Percentiles rank a stretch among this genome's conserved stretches.
These are phyloP conservation scores for Solidago caesia DNA, from an alignment of 129 eudicot species.

Conservation along the genomic window DNA sequence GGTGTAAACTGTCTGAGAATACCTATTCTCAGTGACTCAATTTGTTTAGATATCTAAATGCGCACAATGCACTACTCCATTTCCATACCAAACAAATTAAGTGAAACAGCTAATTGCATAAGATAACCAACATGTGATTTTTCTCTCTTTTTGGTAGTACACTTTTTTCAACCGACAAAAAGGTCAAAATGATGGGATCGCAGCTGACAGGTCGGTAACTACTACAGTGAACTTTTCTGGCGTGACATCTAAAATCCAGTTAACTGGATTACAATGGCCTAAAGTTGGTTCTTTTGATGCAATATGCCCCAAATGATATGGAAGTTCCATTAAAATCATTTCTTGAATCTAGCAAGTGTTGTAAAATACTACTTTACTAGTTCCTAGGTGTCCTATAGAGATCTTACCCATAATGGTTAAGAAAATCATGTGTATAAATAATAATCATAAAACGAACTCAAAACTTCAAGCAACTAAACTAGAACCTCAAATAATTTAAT, in stretches of 20 bases:
- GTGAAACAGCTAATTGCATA: neutral
- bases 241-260: too few species aligned
- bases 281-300: too few species aligned
- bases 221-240: too few species aligned
- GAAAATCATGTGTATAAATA: neutral
- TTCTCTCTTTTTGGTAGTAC: too few species aligned
- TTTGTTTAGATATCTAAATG: too few species aligned
- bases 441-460: neutral
- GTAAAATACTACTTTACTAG: neutral
- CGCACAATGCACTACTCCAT: too few species aligned
- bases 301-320: neutral
- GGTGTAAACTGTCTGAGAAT: neutral
- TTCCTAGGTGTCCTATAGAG: neutral
- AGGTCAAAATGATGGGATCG: too few species aligned
- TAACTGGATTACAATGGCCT: too few species aligned
- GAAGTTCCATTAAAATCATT: neutral
- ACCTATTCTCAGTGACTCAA: too few species aligned
- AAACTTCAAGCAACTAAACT: neutral
- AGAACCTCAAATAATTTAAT: neutral
- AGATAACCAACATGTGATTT: too few species aligned
- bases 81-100: neutral
- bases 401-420: neutral
- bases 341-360: neutral
- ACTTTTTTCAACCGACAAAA: too few species aligned
- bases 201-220: too few species aligned